These are phyloP conservation scores for Geosiphon pyriformis DNA, from an alignment of 192 early-diverging fungal species.

Conservation along the genomic window DNA sequence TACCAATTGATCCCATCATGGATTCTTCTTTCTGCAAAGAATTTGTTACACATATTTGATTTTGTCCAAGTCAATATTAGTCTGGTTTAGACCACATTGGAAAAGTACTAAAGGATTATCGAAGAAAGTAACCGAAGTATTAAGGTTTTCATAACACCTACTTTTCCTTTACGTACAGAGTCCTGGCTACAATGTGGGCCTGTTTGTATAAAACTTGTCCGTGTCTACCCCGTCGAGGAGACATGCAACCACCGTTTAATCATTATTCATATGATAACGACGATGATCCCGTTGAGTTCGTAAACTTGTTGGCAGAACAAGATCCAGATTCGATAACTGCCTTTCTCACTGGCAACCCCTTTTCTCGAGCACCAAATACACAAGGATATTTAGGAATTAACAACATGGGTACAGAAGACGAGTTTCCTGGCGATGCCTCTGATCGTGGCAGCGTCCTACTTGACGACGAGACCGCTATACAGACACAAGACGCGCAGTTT, in stretches of 20 bases:
- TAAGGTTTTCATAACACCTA: too few species aligned
- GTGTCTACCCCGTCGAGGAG: conserved; percentile 10
- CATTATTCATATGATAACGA: conserved; percentile 18
- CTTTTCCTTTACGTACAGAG: too few species aligned
- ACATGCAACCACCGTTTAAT: conserved; percentile 6
- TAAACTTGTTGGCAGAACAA: conserved; percentile 3
- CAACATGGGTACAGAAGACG: neutral
- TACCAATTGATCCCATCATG: too few species aligned
- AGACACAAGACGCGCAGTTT: conserved; percentile 17
- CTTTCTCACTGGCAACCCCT: conserved; percentile 1
- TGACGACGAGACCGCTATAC: conserved; percentile 10
- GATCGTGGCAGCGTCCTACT: neutral
- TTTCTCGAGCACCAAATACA: neutral
- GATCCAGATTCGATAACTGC: conserved; percentile 3
- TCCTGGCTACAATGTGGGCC: conserved; percentile 19
- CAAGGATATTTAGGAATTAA: neutral
- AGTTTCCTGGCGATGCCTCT: neutral
- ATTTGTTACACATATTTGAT: too few species aligned
- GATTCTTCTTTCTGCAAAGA: too few species aligned
- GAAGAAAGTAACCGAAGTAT: too few species aligned
- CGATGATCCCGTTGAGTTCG: conserved; percentile 16
- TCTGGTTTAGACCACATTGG: too few species aligned
- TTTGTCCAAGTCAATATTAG: too few species aligned
- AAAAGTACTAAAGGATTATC: too few species aligned
- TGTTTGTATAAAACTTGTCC: conserved; percentile 23